phyloP scores from a whole-genome alignment of 2,329 filamentous ascomycete genomes.

The Aspergillus unguis region DNA sequence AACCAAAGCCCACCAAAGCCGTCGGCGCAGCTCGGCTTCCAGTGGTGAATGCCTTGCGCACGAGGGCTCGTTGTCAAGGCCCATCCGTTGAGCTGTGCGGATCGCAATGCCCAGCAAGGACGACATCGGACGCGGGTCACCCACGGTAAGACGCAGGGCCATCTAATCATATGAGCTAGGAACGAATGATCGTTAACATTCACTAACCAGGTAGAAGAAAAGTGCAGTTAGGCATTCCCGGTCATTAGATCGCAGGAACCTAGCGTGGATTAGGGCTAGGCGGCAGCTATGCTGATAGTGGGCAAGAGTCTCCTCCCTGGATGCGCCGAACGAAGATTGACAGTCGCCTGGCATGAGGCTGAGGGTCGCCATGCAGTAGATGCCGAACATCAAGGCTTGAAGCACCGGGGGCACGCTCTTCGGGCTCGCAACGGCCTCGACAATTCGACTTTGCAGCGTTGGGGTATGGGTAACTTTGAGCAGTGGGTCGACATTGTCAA shows the following conservation, averaged over 20 bases:
- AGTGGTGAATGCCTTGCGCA: conserved; percentile 47
- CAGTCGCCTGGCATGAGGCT: conserved; percentile 58
- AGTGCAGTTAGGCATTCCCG: conserved; percentile 51
- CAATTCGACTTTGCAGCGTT: conserved; percentile 61
- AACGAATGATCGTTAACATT: conserved; percentile 4
- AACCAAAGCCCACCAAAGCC: conserved; percentile 70
- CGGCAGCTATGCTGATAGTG: conserved; percentile 47
- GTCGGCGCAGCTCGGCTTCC: conserved; percentile 67
- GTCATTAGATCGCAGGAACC: conserved; percentile 42
- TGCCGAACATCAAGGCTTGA: conserved; percentile 64
- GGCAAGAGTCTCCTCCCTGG: conserved; percentile 38
- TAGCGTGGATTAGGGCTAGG: conserved; percentile 46
- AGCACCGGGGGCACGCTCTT: conserved; percentile 55
- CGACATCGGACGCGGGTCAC: conserved; percentile 54
- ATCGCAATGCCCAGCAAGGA: conserved; percentile 64
- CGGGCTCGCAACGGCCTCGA: conserved; percentile 58
- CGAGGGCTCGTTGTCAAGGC: conserved; percentile 62
- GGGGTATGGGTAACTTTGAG: conserved; percentile 67
- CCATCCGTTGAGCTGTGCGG: conserved; percentile 65
- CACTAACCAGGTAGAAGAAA: conserved; percentile 52
- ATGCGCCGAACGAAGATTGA: conserved; percentile 33
- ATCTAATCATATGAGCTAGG: conserved; percentile 44
- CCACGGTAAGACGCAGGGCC: conserved; percentile 56
- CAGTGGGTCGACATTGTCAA: conserved; percentile 67
- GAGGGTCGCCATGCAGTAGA: conserved; percentile 61